Conservation (phyloP, 2,329 filamentous ascomycete genomes). For the Stromatinia cepivora region DNA sequence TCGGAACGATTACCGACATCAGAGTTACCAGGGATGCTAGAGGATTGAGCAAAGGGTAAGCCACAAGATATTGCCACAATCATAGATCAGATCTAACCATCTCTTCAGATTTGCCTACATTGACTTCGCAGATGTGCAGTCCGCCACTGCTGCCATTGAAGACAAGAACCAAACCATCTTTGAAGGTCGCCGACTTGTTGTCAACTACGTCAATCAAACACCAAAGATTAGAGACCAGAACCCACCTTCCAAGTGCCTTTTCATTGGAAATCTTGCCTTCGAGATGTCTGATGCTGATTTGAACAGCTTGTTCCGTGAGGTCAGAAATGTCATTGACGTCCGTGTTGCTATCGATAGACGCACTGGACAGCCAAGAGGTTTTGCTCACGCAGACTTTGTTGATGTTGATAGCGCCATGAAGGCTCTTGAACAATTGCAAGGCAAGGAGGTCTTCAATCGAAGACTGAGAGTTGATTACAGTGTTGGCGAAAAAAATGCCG, state of each 20-base stretch:
- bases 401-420: constrained; percentile 63
- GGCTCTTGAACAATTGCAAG: constrained; percentile 57
- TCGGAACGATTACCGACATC: constrained; percentile 55
- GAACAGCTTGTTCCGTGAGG: constrained; percentile 70
- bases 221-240: constrained; percentile 36
- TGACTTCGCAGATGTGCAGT: constrained; percentile 54
- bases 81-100: constrained; percentile 6
- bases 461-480: constrained; percentile 64
- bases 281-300: constrained; percentile 83
- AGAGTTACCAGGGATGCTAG: constrained; percentile 60
- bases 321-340: constrained; percentile 71
- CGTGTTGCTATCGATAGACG: constrained; percentile 80
- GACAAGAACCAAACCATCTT: constrained; percentile 59
- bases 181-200: constrained; percentile 63
- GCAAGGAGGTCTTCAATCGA: constrained; percentile 64
- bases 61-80: constrained; percentile 20
- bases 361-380: constrained; percentile 79
- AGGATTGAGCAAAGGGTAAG: constrained; percentile 69
- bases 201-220: constrained; percentile 52
- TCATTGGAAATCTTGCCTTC: constrained; percentile 83
- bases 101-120: constrained; percentile 63
- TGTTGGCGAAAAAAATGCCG: constrained; percentile 19
- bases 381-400: constrained; percentile 79
- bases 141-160: constrained; percentile 57
- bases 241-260: constrained; percentile 65